phyloP scores from a whole-genome alignment of 768 basidiomycete species.

The Rhizopogon vinicolor region DNA sequence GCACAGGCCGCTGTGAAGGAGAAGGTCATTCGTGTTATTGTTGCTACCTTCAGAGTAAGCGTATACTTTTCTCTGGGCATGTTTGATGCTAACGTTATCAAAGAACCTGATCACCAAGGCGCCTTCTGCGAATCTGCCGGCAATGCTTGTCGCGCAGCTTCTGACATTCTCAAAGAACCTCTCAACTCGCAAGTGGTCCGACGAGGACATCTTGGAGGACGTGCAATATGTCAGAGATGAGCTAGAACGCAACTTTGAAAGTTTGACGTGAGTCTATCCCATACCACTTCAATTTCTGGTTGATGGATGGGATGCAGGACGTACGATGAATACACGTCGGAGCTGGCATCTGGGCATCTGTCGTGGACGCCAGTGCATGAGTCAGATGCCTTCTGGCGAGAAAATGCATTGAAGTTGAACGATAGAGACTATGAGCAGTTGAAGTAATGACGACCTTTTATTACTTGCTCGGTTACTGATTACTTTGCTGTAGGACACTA shows the following conservation, averaged over 20 bases:
- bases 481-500: slow-evolving; percentile 49
- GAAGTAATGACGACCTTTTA: slow-evolving; percentile 46
- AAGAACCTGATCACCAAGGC: slow-evolving; percentile 91
- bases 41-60: slow-evolving; percentile 82
- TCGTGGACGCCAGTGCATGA: slow-evolving; percentile 97
- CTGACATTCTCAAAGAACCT: slow-evolving; percentile 87
- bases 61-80: slow-evolving; percentile 4
- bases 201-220: slow-evolving; percentile 94
- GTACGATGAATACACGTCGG: slow-evolving; percentile 93
- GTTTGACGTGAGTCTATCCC: slow-evolving; percentile 66
- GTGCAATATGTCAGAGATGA: slow-evolving; percentile 85
- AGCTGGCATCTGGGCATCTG: slow-evolving; percentile 83
- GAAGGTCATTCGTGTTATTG: slow-evolving; percentile 90
- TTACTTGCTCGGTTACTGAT: not conserved
- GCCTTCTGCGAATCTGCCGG: slow-evolving; percentile 81
- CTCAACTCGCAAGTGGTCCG: slow-evolving; percentile 81
- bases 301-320: slow-evolving; percentile 49
- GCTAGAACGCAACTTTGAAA: slow-evolving; percentile 79
- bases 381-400: slow-evolving; percentile 97
- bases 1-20: slow-evolving; percentile 93
- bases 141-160: slow-evolving; percentile 86
- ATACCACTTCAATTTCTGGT: not conserved
- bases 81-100: slow-evolving; percentile 5
- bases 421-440: slow-evolving; percentile 82
- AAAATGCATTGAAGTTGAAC: slow-evolving; percentile 84